Evolutionary conservation across 768 basidiomycete genomes (phyloP).

Genomic region (Leccinum sublutescens): DNA sequence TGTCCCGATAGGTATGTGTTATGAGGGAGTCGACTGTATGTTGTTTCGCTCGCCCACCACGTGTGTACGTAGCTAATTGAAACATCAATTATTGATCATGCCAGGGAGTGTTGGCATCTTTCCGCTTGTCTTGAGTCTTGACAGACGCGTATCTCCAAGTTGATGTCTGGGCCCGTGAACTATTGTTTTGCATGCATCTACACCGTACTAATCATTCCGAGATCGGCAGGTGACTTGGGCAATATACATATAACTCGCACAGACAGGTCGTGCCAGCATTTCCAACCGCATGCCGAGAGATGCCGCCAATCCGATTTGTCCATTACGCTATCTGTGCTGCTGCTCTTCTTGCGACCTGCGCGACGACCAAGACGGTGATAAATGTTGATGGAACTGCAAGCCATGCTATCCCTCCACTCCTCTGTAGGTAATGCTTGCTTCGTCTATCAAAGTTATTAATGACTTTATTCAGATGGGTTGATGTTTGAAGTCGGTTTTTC

Average conservation of each 20-base stretch:
- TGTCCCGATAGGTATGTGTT: no score
- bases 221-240: neutral
- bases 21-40: no score
- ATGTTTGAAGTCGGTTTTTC: slow-evolving; percentile 54
- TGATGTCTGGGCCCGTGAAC: neutral
- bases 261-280: neutral
- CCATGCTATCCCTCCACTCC: slow-evolving; percentile 49
- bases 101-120: neutral
- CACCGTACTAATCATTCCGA: no score
- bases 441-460: slow-evolving; percentile 1
- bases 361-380: slow-evolving; percentile 32
- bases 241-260: neutral
- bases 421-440: slow-evolving; percentile 40
- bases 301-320: slow-evolving; percentile 11
- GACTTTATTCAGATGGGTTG: slow-evolving; percentile 40
- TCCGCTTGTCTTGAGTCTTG: neutral
- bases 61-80: no score
- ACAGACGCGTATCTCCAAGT: neutral
- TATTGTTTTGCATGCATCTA: neutral
- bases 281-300: slow-evolving; percentile 1
- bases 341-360: slow-evolving; percentile 3
- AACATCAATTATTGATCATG: neutral
- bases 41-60: no score
- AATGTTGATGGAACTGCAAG: slow-evolving; percentile 45
- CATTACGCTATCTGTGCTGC: neutral